Base-by-base conservation (phyloP, 1,284 basidiomycete genomes). In the Ceratobasidium sp. region DNA sequence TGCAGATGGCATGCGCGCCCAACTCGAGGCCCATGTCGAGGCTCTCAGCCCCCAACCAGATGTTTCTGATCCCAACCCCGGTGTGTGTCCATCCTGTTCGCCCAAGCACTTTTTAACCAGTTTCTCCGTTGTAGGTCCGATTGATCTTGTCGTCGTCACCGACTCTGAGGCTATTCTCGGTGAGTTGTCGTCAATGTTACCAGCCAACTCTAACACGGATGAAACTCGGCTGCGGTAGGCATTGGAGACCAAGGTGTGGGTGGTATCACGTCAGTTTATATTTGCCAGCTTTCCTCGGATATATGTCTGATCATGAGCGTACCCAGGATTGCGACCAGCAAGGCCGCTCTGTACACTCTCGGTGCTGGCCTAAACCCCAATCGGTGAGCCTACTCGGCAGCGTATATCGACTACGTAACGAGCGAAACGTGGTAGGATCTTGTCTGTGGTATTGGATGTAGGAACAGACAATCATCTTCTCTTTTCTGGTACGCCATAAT, bases 151-250 rank as follows among this genome's bases (percentile, higher is more conserved):
- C 62, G 92, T 95, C 41, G 91, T 90, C 73, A 92, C 92, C 0
- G 94, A 96, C 80, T 88, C 90, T 3, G 93, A 94, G 79, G 91
- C 91, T 1, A 94, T 95, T 75, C 83, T 95, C 1, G 93, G 93
- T 24, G 16, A 51, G 8, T 41, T 61, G 37, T 11, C 16, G n/a
- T n/a, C 43, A 41, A 63, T 24, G 24, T 46, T 87, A 93, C 37
- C 46, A 64, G 22, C 24, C 19, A 29, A 24, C 39, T 61, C 46
- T 22, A 49, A 48, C 43, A 16, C 56, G 56, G 69, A 29, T 39
- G 56, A 62, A 48, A 56, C 19, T 72, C 58, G 69, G 69, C 24
- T 46, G 53, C 53, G 16, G 16, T 16, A 7, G 29, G 19, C 14
- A 43, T 61, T 39, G 53, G 48, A 76, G 90, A 91, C 80, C 90